Evolutionary conservation across 495 filamentous ascomycete species (phyloP).

Genomic region (Penicillium lagena): DNA sequence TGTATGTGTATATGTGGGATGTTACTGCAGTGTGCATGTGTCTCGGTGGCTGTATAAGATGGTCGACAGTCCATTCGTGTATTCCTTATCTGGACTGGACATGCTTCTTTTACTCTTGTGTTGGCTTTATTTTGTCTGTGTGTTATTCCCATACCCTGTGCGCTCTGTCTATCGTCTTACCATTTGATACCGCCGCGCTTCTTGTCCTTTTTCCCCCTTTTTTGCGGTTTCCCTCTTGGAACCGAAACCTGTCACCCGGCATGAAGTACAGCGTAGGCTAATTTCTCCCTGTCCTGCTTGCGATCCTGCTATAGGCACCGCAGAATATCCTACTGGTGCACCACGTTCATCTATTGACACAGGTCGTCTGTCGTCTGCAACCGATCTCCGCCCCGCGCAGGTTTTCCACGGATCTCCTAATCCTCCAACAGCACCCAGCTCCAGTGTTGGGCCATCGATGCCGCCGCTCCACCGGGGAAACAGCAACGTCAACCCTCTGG

Average conservation of each 20-base stretch:
- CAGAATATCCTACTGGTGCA: slow-evolving; percentile 27
- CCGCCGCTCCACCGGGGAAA: slow-evolving; percentile 57
- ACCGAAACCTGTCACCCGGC: slow-evolving; percentile 10
- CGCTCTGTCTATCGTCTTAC: slow-evolving; percentile 12
- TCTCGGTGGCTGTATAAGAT: slow-evolving; percentile 11
- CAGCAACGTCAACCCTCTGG: slow-evolving; percentile 52
- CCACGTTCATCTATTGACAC: slow-evolving; percentile 20
- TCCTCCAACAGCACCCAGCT: slow-evolving; percentile 49
- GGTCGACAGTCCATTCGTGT: slow-evolving; percentile 9
- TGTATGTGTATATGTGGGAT: slow-evolving; percentile 16
- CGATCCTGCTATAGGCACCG: slow-evolving; percentile 27
- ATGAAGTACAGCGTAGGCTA: slow-evolving; percentile 39
- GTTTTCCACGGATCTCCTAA: slow-evolving; percentile 70
- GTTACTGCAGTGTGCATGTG: slow-evolving; percentile 1
- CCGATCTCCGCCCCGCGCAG: slow-evolving; percentile 66
- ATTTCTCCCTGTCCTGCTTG: slow-evolving; percentile 20
- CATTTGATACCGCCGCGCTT: slow-evolving; percentile 6
- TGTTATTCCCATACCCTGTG: slow-evolving; percentile 24
- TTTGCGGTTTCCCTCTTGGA: slow-evolving; percentile 12
- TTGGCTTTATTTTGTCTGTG: slow-evolving; percentile 11
- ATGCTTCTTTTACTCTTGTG: slow-evolving; percentile 23
- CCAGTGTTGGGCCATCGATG: slow-evolving; percentile 56
- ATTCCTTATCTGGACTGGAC: slow-evolving; percentile 14
- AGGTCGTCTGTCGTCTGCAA: slow-evolving; percentile 15
- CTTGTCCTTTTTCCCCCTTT: slow-evolving; percentile 13